A percentile compares a stretch with the other conserved stretches of the same genome.
phyloP scores from a whole-genome alignment of 2,329 filamentous ascomycete species.

The Pyrenophora graminea region DNA sequence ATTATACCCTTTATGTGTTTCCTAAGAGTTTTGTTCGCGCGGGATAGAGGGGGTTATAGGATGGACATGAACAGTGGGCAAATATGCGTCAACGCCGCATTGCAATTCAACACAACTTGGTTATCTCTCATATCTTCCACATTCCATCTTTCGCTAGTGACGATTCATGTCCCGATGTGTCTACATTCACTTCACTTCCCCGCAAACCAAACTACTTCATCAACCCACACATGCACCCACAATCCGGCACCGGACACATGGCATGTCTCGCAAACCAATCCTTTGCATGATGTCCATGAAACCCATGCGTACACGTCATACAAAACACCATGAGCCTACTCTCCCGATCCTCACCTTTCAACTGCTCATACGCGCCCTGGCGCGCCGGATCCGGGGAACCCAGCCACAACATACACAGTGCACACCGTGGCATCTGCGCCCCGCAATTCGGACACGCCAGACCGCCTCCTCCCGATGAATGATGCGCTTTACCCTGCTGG shows the following conservation, averaged over 20 bases:
- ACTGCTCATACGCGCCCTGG: constrained; percentile 38
- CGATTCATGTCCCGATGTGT: no score
- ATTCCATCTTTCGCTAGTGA: neutral
- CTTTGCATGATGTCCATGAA: constrained; percentile 65
- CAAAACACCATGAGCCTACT: constrained; percentile 64
- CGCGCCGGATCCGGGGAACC: constrained; percentile 61
- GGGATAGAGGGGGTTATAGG: neutral
- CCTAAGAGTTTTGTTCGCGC: neutral
- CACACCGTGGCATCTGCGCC: constrained; percentile 66
- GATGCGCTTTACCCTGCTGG: constrained; percentile 16
- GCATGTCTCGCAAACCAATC: constrained; percentile 63
- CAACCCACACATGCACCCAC: constrained; percentile 57
- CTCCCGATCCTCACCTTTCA: constrained; percentile 54
- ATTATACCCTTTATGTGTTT: constrained; percentile 29
- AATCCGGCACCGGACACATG: constrained; percentile 61
- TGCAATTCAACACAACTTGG: neutral
- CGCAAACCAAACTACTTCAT: constrained; percentile 30
- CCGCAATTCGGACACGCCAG: constrained; percentile 65
- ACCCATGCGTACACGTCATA: constrained; percentile 66
- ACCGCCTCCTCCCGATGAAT: constrained; percentile 47
- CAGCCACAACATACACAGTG: constrained; percentile 65
- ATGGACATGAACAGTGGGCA: neutral
- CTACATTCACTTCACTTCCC: neutral
- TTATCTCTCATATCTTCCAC: neutral
- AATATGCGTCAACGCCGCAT: neutral